Evolutionary conservation across 805 yeast species (phyloP).

Genomic region (Millerago galiae): DNA sequence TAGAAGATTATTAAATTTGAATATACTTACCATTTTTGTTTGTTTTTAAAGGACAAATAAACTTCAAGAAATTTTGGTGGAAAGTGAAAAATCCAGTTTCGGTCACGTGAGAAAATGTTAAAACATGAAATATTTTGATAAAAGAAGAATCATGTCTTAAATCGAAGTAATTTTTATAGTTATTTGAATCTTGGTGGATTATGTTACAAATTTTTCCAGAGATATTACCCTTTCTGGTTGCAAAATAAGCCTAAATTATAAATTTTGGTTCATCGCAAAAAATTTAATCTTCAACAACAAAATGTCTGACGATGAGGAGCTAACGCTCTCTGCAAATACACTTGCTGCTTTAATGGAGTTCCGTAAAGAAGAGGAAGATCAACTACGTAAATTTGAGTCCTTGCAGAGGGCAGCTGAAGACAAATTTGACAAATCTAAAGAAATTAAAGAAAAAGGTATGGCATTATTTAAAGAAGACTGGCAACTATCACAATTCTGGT

Average conservation of each 20-base stretch:
- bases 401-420: slow-evolving; percentile 65
- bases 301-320: slow-evolving; percentile 7
- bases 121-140: too few species aligned
- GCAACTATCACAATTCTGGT: slow-evolving; percentile 92
- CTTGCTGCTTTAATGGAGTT: slow-evolving; percentile 54
- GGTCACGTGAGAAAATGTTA: not conserved
- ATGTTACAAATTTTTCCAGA: too few species aligned
- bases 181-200: too few species aligned
- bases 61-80: too few species aligned
- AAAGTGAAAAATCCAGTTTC: not conserved
- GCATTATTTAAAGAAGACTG: slow-evolving; percentile 84
- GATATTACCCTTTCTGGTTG: not conserved
- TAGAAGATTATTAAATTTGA: too few species aligned
- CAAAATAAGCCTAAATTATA: too few species aligned
- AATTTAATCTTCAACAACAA: not conserved
- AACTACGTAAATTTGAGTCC: slow-evolving; percentile 53
- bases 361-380: slow-evolving; percentile 48
- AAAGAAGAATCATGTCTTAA: too few species aligned
- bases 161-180: too few species aligned
- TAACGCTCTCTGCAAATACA: slow-evolving; percentile 39
- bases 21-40: slow-evolving; percentile 1
- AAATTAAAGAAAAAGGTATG: slow-evolving; percentile 41
- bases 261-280: too few species aligned
- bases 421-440: slow-evolving; percentile 23
- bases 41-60: not conserved